Percentiles rank a stretch among this genome's conserved stretches.
These are phyloP conservation scores for Exophiala aquamarina DNA, from an alignment of 2,329 filamentous ascomycete species.

Conservation along the genomic window DNA sequence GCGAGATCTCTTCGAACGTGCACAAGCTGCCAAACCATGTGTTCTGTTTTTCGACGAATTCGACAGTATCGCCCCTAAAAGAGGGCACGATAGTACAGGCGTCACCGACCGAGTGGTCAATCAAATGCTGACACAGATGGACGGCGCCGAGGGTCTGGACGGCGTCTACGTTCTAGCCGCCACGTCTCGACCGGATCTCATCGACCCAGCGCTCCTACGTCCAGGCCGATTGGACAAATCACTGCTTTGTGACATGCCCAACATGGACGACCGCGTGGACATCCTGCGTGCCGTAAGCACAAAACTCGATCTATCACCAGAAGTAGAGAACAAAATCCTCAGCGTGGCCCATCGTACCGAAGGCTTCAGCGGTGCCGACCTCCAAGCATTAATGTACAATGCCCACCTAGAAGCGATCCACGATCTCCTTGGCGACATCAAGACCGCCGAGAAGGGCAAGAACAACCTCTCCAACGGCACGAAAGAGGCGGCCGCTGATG, in stretches of 20 bases:
- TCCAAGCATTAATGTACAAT: conserved; percentile 94
- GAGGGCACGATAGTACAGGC: conserved; percentile 93
- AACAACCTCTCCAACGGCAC: conserved; percentile 28
- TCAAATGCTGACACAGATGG: conserved; percentile 97
- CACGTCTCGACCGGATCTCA: conserved; percentile 88
- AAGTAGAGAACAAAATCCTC: conserved; percentile 63
- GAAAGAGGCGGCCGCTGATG: conserved; percentile 32
- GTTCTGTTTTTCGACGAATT: conserved; percentile 99
- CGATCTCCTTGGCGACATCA: conserved; percentile 70
- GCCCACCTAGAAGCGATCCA: conserved; percentile 97
- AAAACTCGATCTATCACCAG: conserved; percentile 72
- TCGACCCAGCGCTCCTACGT: conserved; percentile 87
- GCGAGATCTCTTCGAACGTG: conserved; percentile 89
- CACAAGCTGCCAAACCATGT: conserved; percentile 85
- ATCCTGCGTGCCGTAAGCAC: conserved; percentile 82
- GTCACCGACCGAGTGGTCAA: conserved; percentile 99
- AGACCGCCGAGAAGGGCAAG: conserved; percentile 32
- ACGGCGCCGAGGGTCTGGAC: conserved; percentile 89
- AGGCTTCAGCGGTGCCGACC: conserved; percentile 89
- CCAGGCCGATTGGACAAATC: conserved; percentile 93
- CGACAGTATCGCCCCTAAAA: conserved; percentile 94
- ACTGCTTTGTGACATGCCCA: conserved; percentile 85
- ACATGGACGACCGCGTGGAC: conserved; percentile 76
- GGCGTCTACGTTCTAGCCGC: conserved; percentile 97
- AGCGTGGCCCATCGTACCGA: conserved; percentile 79